A percentile compares a stretch with the other conserved stretches of the same genome.
Conservation (phyloP, 1,284 basidiomycete species). For the Fistulina hepatica region DNA sequence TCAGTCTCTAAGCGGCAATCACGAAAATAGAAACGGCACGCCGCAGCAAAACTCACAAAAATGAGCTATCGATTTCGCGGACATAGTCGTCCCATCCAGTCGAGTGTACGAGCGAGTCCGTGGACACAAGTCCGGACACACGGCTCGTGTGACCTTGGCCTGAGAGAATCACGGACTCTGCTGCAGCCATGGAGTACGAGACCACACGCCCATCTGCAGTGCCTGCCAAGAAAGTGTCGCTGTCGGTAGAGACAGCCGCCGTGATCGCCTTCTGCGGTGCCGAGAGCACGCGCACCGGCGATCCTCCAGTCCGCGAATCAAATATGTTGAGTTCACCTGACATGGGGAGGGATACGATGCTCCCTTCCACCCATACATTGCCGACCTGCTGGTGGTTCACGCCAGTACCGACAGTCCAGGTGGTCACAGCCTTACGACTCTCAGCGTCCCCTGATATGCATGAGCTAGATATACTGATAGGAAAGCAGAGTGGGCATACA, state of each 20-base stretch:
- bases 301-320: conserved; percentile 59
- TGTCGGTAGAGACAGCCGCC: conserved; percentile 38
- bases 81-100: conserved; percentile 76
- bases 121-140: conserved; percentile 54
- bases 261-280: conserved; percentile 78
- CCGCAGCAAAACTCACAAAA: too few species aligned
- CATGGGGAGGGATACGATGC: conserved; percentile 82
- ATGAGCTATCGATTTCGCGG: conserved; percentile 58
- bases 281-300: conserved; percentile 57
- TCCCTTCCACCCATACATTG: conserved; percentile 67
- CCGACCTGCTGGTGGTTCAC: conserved; percentile 81
- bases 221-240: conserved; percentile 67
- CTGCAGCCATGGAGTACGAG: conserved; percentile 41
- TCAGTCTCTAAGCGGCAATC: too few species aligned
- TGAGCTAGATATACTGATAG: background rate
- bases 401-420: conserved; percentile 63
- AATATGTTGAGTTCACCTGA: conserved; percentile 79
- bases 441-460: conserved; percentile 66
- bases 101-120: conserved; percentile 45
- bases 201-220: conserved; percentile 77
- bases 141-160: conserved; percentile 67
- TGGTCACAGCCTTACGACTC: conserved; percentile 51
- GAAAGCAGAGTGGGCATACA: conserved; percentile 43
- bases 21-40: too few species aligned
- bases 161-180: conserved; percentile 37